Evolutionary conservation across 1,284 basidiomycete genomes (phyloP).

Genomic region (Dichomitus squalens): DNA sequence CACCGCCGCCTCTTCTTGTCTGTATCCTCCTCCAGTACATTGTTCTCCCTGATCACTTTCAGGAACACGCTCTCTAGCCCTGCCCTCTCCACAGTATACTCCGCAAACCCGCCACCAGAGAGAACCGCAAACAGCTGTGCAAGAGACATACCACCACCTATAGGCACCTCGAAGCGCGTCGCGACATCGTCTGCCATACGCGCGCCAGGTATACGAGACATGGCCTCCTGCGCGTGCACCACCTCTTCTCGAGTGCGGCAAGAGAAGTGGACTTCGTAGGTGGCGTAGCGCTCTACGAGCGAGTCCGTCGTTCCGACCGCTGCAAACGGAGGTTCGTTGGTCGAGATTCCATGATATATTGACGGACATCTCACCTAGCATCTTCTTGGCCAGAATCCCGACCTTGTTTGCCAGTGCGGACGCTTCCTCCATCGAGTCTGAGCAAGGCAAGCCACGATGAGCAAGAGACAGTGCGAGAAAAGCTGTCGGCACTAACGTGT

Average conservation of each 20-base stretch:
- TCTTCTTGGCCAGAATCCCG: conserved; percentile 67
- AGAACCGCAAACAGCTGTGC: conserved; percentile 59
- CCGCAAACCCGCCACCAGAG: conserved; percentile 54
- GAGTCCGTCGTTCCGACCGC: conserved; percentile 70
- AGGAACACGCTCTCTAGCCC: conserved; percentile 74
- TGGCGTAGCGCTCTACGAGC: conserved; percentile 66
- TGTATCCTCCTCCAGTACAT: conserved; percentile 58
- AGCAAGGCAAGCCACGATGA: background rate
- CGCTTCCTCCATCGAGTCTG: conserved; percentile 85
- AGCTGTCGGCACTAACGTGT: conserved; percentile 51
- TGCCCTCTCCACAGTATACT: conserved; percentile 71
- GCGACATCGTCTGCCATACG: conserved; percentile 77
- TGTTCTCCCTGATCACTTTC: conserved; percentile 70
- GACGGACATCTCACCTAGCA: conserved; percentile 55
- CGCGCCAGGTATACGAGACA: conserved; percentile 64
- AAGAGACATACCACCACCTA: conserved; percentile 48
- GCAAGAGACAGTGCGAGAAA: background rate
- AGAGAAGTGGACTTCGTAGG: conserved; percentile 80
- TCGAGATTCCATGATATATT: background rate
- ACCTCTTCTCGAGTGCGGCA: conserved; percentile 65
- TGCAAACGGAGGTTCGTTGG: conserved; percentile 22
- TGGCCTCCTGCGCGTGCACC: conserved; percentile 54
- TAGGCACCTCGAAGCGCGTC: conserved; percentile 77
- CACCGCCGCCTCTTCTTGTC: conserved; percentile 29
- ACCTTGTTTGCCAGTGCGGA: conserved; percentile 75